These are phyloP conservation scores for Vitis labrusca DNA, from an alignment of 164 flowering plant species.

Conservation along the genomic window DNA sequence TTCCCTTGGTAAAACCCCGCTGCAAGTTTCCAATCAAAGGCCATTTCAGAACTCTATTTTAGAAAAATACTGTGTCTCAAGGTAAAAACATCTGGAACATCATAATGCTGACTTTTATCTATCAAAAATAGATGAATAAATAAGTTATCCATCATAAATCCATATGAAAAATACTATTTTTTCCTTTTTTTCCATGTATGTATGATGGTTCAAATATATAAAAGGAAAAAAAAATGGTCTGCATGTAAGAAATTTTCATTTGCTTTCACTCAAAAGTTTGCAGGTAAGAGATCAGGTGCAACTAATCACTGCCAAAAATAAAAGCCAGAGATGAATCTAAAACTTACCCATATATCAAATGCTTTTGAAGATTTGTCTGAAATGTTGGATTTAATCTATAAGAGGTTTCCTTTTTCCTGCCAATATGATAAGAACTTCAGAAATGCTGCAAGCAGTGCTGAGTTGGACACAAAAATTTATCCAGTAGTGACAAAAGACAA, in stretches of 20 bases:
- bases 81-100: neutral
- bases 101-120: too few relatives aligned
- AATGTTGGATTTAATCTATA: conserved; percentile 71
- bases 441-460: neutral
- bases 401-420: conserved; percentile 75
- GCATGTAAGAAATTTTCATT: too few relatives aligned
- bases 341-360: conserved; percentile 71
- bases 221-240: too few relatives aligned
- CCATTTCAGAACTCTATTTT: neutral
- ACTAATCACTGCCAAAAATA: neutral
- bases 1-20: conserved; percentile 85
- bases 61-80: conserved; percentile 4
- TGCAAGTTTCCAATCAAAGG: conserved; percentile 32
- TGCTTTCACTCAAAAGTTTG: neutral
- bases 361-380: conserved; percentile 76
- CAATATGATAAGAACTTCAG: conserved; percentile 4
- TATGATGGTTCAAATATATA: too few relatives aligned
- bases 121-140: too few relatives aligned
- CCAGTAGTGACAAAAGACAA: neutral
- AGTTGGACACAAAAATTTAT: neutral
- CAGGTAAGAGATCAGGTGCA: neutral
- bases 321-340: neutral
- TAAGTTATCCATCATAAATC: too few relatives aligned
- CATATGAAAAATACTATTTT: too few relatives aligned
- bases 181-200: too few relatives aligned